A percentile compares a stretch with the other conserved stretches of the same genome.
Evolutionary conservation across 345 rosid genomes (phyloP).

Genomic region (Chamaenerion angustifolium): DNA sequence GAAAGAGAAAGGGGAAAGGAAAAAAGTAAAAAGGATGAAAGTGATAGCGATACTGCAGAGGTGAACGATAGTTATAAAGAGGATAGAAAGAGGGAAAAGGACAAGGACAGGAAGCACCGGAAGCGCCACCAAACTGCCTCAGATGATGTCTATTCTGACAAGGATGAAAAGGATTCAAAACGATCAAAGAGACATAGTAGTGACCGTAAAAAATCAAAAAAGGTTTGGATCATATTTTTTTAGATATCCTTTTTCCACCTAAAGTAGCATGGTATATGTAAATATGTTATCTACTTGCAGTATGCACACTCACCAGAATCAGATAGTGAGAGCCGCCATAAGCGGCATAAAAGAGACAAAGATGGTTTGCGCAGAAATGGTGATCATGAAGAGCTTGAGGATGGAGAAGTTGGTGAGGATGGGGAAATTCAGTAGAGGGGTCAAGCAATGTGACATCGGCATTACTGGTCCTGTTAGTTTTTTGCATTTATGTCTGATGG

Average conservation of each 20-base stretch:
- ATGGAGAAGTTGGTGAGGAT: constrained; percentile 90
- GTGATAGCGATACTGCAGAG: constrained; percentile 69
- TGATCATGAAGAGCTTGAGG: constrained; percentile 73
- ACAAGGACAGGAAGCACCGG: constrained; percentile 65
- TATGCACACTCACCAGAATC: constrained; percentile 74
- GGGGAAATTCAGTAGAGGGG: constrained; percentile 52
- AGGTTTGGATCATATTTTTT: constrained; percentile 23
- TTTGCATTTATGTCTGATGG: neutral
- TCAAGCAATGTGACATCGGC: neutral
- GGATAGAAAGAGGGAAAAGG: constrained; percentile 70
- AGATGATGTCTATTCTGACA: constrained; percentile 74
- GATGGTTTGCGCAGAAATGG: constrained; percentile 56
- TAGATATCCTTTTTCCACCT: neutral
- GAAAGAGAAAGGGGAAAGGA: constrained; percentile 79
- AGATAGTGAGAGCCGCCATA: constrained; percentile 63
- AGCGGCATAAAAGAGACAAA: constrained; percentile 60
- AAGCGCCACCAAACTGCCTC: constrained; percentile 57
- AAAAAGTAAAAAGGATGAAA: constrained; percentile 55
- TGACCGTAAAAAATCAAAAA: constrained; percentile 84
- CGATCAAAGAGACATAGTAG: constrained; percentile 69
- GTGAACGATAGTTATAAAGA: constrained; percentile 59
- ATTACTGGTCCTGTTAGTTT: neutral
- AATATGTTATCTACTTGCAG: constrained; percentile 23
- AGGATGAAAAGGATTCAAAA: constrained; percentile 69
- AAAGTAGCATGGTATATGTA: neutral